Evolutionary conservation across 805 yeast species (phyloP), one percentile per base, ranked within the genome.

Genomic region (Candida piceae): DNA sequence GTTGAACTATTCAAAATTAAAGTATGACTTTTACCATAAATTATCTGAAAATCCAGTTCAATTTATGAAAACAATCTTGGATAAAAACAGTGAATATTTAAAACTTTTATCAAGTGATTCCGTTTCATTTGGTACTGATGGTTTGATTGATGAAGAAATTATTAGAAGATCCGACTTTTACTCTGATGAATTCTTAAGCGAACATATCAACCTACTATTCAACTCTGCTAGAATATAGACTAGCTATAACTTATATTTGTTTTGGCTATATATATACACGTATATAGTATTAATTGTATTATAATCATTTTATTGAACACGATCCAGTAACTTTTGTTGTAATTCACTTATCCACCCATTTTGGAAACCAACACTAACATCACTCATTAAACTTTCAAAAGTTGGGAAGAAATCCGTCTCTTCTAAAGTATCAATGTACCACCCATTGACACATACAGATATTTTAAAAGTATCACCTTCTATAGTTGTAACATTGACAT

Each of bases 81-180:
- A 79, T 30, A 80, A 87, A 30, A 95, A 93, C 58, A 70, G 87
- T 12, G 85, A 87, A 41, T 84, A 90, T 32, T 70, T 93, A 53
- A 88, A 84, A 62, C 84, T 90, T 11, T 69, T 93, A 45, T 75
- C 87, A 41, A 88, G 95, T 46, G 97, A 93, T 46, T 59, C 66
- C 19, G 55, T 63, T 38, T 53, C 63, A 3, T 55, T 49, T 35
- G 62, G 60, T n/a, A 46, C 47, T 16, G 57, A 53, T 20, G 64
- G 61, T 16, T 29, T 35, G 9, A 35, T 35, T 11, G 38, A 35
- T 24, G 38, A 35, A 20, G 38, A 35, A 30, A 18, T 35, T 7
- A 19, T 87, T 5, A 78, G 98, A 64, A 75, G 83, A 51, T 77
- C 96, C 3, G 78, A 79, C 13, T 93, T 82, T 61, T 93, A 84